phyloP scores from a whole-genome alignment of 2,329 filamentous ascomycete species.

The Calonectria hongkongensis region DNA sequence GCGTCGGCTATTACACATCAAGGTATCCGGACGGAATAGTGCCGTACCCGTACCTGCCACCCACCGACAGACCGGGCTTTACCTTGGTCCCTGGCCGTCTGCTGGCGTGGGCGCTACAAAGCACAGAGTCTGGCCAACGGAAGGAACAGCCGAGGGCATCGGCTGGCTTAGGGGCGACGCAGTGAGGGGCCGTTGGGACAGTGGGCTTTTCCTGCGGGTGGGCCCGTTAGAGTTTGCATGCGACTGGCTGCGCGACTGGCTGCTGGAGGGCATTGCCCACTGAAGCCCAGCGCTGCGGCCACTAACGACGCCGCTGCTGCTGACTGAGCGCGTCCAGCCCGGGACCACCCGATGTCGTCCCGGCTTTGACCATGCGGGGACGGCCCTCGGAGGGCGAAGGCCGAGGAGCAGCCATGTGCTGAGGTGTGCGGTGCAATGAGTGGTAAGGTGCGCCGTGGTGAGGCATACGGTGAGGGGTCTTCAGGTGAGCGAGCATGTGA shows the following conservation, averaged over 20 bases:
- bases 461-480: not conserved
- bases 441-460: too few species aligned
- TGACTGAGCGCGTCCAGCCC: conserved; percentile 29
- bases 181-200: conserved; percentile 29
- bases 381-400: conserved; percentile 25
- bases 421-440: conserved; percentile 2
- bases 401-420: conserved; percentile 17
- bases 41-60: conserved; percentile 16
- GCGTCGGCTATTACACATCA: conserved; percentile 26
- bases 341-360: conserved; percentile 38
- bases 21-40: conserved; percentile 22
- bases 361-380: conserved; percentile 30
- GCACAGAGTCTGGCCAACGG: conserved; percentile 26
- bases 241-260: conserved; percentile 12
- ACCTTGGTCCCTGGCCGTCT: conserved; percentile 15
- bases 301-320: conserved; percentile 26
- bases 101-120: conserved; percentile 19
- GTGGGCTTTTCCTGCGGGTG: conserved; percentile 29
- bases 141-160: conserved; percentile 32
- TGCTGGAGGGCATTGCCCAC: conserved; percentile 25
- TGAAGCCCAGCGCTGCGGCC: conserved; percentile 30
- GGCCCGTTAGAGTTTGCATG: conserved; percentile 25
- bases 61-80: conserved; percentile 23
- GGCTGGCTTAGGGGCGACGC: conserved; percentile 17
- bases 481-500: conserved; percentile 19